A percentile compares a stretch with the other conserved stretches of the same genome.
phyloP scores from a whole-genome alignment of 2,329 filamentous ascomycete species.

The Fusarium sp. region DNA sequence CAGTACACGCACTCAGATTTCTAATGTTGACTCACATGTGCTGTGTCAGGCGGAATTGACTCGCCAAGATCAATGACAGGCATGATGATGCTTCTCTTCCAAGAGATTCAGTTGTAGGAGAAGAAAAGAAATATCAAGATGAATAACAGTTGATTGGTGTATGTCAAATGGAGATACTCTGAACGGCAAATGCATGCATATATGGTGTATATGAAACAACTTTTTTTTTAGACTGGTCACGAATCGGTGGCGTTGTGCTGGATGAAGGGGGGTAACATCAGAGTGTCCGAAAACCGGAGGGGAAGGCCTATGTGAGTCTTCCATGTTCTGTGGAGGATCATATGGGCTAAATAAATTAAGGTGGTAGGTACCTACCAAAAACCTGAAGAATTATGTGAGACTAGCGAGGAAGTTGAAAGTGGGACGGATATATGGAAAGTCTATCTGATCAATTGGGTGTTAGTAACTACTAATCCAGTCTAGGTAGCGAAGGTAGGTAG shows the following conservation, averaged over 20 bases:
- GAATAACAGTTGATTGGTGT: not conserved
- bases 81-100: slow-evolving; percentile 53
- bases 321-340: not conserved
- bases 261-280: slow-evolving; percentile 5
- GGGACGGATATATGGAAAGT: slow-evolving; percentile 19
- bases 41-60: slow-evolving; percentile 81
- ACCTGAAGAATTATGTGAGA: slow-evolving; percentile 15
- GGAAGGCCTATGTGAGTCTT: slow-evolving; percentile 20
- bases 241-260: slow-evolving; percentile 35
- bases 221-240: slow-evolving; percentile 30
- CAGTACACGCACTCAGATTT: slow-evolving; percentile 3
- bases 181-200: slow-evolving; percentile 1
- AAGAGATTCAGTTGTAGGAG: not conserved
- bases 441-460: not conserved
- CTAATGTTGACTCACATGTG: slow-evolving; percentile 72
- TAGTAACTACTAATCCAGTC: too few species aligned
- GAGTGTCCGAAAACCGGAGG: slow-evolving; percentile 44
- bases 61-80: slow-evolving; percentile 71
- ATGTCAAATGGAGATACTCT: not conserved
- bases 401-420: slow-evolving; percentile 15
- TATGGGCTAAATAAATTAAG: not conserved
- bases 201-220: slow-evolving; percentile 11
- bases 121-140: not conserved
- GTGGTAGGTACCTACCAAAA: slow-evolving; percentile 1
- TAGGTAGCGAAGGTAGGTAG: too few species aligned